These are phyloP conservation scores for Murraya koenigii DNA, from an alignment of 345 rosid species.

Conservation along the genomic window DNA sequence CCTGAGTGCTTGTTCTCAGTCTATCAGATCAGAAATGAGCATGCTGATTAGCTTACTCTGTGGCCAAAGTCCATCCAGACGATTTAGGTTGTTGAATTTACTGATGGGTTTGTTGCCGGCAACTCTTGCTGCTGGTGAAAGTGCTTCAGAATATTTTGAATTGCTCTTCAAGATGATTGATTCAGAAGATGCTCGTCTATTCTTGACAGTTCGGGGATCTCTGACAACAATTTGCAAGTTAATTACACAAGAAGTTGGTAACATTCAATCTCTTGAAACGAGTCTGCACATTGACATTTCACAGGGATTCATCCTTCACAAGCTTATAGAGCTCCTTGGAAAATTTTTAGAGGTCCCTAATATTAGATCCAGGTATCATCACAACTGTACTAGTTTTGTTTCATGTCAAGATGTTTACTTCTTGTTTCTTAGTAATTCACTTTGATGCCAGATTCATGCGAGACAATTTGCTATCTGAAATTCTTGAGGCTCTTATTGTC, in stretches of 20 bases:
- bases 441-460: constrained; percentile 74
- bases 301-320: constrained; percentile 96
- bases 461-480: constrained; percentile 80
- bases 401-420: constrained; percentile 11
- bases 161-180: constrained; percentile 90
- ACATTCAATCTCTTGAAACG: constrained; percentile 84
- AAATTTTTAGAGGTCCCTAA: constrained; percentile 91
- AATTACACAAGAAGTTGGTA: constrained; percentile 86
- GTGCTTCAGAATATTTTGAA: constrained; percentile 95
- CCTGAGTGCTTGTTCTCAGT: constrained; percentile 97
- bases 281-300: constrained; percentile 97
- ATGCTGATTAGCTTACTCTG: constrained; percentile 80
- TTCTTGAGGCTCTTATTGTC: constrained; percentile 93
- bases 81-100: constrained; percentile 73
- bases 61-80: constrained; percentile 79
- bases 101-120: constrained; percentile 80
- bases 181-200: constrained; percentile 85
- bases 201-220: constrained; percentile 90
- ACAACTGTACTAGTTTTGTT: neutral
- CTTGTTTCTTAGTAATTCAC: constrained; percentile 19
- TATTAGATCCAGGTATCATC: constrained; percentile 76
- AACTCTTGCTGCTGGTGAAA: constrained; percentile 91
- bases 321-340: constrained; percentile 91
- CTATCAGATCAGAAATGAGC: constrained; percentile 98
- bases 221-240: constrained; percentile 72